phyloP scores from a whole-genome alignment of 768 basidiomycete genomes.

The Trametes coccinea region DNA sequence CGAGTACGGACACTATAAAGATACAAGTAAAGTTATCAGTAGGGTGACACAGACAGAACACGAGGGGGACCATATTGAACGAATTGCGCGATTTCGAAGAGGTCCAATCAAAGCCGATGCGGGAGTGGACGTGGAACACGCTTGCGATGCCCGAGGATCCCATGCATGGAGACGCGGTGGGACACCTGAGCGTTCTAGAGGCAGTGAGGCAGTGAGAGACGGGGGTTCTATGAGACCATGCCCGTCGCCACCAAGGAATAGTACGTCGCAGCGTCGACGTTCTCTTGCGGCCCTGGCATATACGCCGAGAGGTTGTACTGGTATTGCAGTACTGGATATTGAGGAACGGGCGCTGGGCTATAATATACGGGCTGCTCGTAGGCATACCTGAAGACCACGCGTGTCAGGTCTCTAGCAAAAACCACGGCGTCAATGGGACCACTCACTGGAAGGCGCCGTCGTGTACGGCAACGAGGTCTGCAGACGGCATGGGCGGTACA shows the following conservation, averaged over 20 bases:
- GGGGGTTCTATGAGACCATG: slow-evolving; percentile 7
- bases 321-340: slow-evolving; percentile 18
- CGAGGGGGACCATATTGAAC: not conserved
- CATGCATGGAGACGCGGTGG: no score
- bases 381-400: slow-evolving; percentile 3
- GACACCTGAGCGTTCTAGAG: no score
- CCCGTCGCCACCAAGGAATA: slow-evolving; percentile 14
- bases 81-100: not conserved
- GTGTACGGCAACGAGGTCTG: slow-evolving; percentile 2
- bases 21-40: slow-evolving; percentile 6
- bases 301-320: slow-evolving; percentile 6
- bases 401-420: not conserved
- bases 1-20: slow-evolving; percentile 9
- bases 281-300: slow-evolving; percentile 4
- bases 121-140: no score
- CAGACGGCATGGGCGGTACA: slow-evolving; percentile 16
- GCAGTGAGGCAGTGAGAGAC: not conserved
- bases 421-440: not conserved
- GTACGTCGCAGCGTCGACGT: slow-evolving; percentile 8
- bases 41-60: not conserved
- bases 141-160: no score
- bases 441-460: slow-evolving; percentile 14
- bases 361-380: slow-evolving; percentile 13
- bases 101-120: not conserved
- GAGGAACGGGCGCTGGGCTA: not conserved